Evolutionary conservation across 2,329 filamentous ascomycete genomes (phyloP), one percentile per base, ranked within the genome.

Genomic region (Talaromyces piceae): DNA sequence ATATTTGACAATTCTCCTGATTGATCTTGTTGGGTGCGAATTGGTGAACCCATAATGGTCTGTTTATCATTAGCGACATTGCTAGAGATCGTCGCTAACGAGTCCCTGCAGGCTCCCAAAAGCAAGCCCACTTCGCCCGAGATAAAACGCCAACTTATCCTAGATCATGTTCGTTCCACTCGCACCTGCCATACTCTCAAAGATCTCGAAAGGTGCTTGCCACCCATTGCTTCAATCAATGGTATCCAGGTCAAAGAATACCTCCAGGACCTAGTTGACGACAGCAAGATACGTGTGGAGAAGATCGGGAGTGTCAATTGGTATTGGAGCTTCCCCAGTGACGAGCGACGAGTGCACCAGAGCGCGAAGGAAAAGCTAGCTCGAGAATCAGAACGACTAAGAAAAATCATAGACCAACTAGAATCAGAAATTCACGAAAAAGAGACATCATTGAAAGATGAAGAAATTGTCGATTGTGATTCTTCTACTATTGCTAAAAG

Each of bases 291-390:
- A 54, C 76, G 76, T 16, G 78, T 84, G 25, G 83, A 86, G 69
- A 86, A 86, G 65, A 86, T 87, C 59, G 83, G 83, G 41, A 83
- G 76, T 56, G 82, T 81, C 25, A 86, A 86, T 63, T 87, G 83
- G 83, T 86, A 86, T 68, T 87, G 83, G 83, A 78, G 75, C 56
- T 86, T 86, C 62, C 72, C 68, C 16, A 80, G 75, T 25, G 80
- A 84, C 49, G 79, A 79, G 60, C 76, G 72, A 61, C 76, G 74
- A 45, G 63, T 67, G 16, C 71, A 68, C 51, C 68, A 78, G 45
- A 59, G 55, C 13, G 59, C 59, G 33, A 54, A 65, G 46, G 58
- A 44, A 43, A 57, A 58, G 56, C 50, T 68, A 45, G 50, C 52
- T 43, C 56, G 55, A 41, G 66, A 69, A 45, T 58, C 64, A 59